A percentile compares a stretch with the other conserved stretches of the same genome.
Conservation (phyloP, 1,139 yeast genomes). For the Debaryomyces nepalensis region DNA sequence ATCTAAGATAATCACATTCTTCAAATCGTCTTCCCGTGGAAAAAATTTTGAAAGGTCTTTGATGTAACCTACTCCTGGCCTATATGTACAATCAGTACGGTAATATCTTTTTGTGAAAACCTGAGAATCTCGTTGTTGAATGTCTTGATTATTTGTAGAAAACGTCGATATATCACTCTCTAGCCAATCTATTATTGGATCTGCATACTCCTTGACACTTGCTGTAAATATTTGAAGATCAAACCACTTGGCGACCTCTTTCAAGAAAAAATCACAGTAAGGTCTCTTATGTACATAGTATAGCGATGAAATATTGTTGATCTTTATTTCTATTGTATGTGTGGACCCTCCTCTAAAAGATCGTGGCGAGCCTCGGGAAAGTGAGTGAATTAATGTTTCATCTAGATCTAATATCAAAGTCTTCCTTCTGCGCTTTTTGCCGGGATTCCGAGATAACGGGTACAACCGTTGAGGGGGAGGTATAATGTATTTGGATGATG, state of each 20-base stretch:
- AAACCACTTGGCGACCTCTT: constrained; percentile 84
- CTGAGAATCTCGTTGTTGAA: constrained; percentile 18
- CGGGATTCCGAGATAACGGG: constrained; percentile 50
- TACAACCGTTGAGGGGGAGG: constrained; percentile 54
- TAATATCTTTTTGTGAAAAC: constrained; percentile 68
- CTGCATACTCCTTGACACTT: constrained; percentile 92
- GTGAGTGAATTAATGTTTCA: constrained; percentile 91
- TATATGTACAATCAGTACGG: constrained; percentile 76
- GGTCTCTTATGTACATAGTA: constrained; percentile 94
- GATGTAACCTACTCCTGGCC: constrained; percentile 83
- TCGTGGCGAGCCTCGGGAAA: constrained; percentile 64
- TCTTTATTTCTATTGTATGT: constrained; percentile 84
- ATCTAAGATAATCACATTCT: constrained; percentile 80
- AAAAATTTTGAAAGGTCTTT: constrained; percentile 71
- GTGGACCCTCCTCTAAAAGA: constrained; percentile 52
- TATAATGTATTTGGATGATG: constrained; percentile 50
- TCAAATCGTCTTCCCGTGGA: constrained; percentile 57
- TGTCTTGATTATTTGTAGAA: constrained; percentile 5
- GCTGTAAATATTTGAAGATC: constrained; percentile 92
- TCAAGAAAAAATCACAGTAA: constrained; percentile 80
- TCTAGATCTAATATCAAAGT: constrained; percentile 86
- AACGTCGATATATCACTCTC: constrained; percentile 38
- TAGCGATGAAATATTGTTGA: constrained; percentile 70
- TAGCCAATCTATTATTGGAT: constrained; percentile 92
- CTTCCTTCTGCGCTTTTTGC: constrained; percentile 49